phyloP scores from a whole-genome alignment of 2,329 filamentous ascomycete species.

The Pseudogymnoascus sp. region DNA sequence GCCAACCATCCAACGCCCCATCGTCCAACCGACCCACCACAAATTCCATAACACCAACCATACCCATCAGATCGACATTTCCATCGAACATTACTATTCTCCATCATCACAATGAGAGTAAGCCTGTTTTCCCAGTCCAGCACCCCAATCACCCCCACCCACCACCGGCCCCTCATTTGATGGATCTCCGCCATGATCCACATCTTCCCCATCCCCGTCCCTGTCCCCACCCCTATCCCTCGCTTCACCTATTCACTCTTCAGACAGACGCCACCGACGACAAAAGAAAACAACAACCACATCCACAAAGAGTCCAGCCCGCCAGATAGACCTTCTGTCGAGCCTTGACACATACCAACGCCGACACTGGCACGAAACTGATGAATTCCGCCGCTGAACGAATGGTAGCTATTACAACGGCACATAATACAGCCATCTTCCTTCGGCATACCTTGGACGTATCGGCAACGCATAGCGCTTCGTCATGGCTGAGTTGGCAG shows the following conservation, averaged over 20 bases:
- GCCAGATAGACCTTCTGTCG: neutral
- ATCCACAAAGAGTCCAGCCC: neutral
- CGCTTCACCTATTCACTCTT: too few species aligned
- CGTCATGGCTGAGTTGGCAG: slow-evolving; percentile 45
- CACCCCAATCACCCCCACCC: too few species aligned
- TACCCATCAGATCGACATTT: too few species aligned
- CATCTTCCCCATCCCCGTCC: too few species aligned
- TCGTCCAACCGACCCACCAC: too few species aligned
- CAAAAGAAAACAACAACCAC: neutral
- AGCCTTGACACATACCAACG: neutral
- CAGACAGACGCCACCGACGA: neutral
- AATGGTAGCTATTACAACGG: neutral
- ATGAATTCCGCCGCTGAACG: neutral
- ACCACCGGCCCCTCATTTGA: too few species aligned
- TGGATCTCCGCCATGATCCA: neutral
- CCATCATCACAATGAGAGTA: too few species aligned
- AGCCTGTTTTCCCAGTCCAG: too few species aligned
- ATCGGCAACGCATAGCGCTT: neutral
- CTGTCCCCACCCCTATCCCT: too few species aligned
- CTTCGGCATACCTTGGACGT: neutral
- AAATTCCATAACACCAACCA: too few species aligned
- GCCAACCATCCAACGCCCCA: too few species aligned
- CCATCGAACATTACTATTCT: too few species aligned
- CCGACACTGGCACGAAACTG: neutral
- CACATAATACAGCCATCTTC: neutral